Base-by-base conservation (phyloP, 106 monocot genomes). In the Narthecium ossifragum region DNA sequence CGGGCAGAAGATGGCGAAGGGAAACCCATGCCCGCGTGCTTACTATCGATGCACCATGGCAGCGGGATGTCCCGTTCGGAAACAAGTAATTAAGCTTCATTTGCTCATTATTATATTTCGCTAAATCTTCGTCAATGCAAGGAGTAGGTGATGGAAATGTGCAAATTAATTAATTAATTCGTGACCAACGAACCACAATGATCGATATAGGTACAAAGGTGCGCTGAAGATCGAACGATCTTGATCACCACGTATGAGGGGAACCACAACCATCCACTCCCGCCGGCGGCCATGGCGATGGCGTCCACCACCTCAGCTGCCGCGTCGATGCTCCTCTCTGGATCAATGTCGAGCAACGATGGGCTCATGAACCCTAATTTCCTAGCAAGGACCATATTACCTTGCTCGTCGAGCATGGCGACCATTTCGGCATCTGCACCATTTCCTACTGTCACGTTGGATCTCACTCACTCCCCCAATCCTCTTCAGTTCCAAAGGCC, bases 31-130 rank as follows among this genome's bases (percentile, higher is more conserved):
- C 54, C 88, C 88, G 4, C 70, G 88, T 6, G 83, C 88, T 13
- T 88, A 88, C 55, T 88, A 88, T 51, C 70, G 83, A 10, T 88
- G 88, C 80, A 88, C 88, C 18, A 88, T 88, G 88, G 83, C 83
- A 1, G 43, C 77, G 5, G 83, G 74, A 10, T 88, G 88, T 46
- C 88, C 88, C 0, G 88, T 88, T 20, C 76, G 83, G 38, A 88
- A 88, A 56, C 94, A 94, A 70, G 93, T 93, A 78, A 62, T 31
- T 30, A 7, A 4, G 14, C 34, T 28, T 33, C 14, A 23, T n/a
- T 26, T 1, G 14, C 21, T 39, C 2, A 32, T 4, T 31, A 20
- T 17, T 43, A 0, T 43, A 4, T 10, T 43, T 43, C 3, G 9
- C 12, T 43, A 5, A 12, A 17, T 41, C 18, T 43, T 43, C 4